Evolutionary conservation across 1,284 basidiomycete species (phyloP).

Genomic region (Malassezia slooffiae): DNA sequence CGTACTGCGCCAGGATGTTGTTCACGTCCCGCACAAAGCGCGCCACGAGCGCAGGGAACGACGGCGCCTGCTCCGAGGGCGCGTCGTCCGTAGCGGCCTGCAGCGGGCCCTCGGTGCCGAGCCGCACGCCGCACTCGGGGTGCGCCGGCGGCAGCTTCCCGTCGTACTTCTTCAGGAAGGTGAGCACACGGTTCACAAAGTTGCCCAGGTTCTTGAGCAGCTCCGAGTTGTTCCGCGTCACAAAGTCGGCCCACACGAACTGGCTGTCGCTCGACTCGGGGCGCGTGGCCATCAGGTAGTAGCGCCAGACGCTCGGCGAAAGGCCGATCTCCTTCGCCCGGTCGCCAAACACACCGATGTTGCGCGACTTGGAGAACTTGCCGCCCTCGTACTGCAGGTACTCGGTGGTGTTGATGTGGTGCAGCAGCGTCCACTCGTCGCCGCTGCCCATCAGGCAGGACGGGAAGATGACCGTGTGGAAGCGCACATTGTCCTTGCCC

Average conservation of each 20-base stretch:
- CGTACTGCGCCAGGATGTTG: conserved; percentile 65
- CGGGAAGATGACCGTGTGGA: conserved; percentile 95
- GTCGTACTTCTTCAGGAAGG: conserved; percentile 82
- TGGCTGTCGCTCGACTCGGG: conserved; percentile 89
- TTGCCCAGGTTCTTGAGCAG: conserved; percentile 95
- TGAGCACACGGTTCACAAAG: conserved; percentile 89
- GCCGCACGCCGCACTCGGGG: conserved; percentile 24
- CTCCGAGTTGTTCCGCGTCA: conserved; percentile 85
- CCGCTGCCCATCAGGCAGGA: conserved; percentile 80
- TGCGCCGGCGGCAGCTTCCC: conserved; percentile 56
- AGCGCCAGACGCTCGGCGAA: conserved; percentile 88
- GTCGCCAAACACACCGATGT: conserved; percentile 93
- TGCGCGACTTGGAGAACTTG: conserved; percentile 96
- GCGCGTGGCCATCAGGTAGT: conserved; percentile 83
- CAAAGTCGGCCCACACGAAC: conserved; percentile 95
- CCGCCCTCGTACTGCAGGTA: conserved; percentile 97
- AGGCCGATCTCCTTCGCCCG: conserved; percentile 86
- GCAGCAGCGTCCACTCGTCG: conserved; percentile 81
- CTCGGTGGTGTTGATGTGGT: conserved; percentile 91
- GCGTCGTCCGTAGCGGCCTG: conserved; percentile 47
- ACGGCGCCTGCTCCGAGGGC: no score
- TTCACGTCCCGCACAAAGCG: conserved; percentile 72
- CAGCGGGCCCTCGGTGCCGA: conserved; percentile 21
- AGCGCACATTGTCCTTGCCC: conserved; percentile 68
- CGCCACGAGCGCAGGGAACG: no score